Evolutionary conservation across 305 asterid species (phyloP).

Genomic region (Fraxinus nigra): DNA sequence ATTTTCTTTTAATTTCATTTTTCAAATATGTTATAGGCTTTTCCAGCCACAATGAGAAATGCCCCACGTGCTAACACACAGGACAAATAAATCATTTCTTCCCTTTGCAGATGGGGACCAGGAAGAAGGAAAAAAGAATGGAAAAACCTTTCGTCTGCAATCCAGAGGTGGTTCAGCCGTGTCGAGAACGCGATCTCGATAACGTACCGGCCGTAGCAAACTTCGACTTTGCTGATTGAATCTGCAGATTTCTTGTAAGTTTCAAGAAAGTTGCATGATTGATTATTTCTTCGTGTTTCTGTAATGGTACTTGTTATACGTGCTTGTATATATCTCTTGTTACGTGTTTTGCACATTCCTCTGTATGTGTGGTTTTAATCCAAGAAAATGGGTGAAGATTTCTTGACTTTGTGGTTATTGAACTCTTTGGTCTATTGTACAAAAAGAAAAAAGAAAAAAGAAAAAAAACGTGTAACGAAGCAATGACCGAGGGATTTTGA

Average conservation of each 20-base stretch:
- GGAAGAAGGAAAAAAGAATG: neutral
- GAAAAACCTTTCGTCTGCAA: no score
- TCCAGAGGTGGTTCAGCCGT: neutral
- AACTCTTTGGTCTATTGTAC: neutral
- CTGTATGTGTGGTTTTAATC: neutral
- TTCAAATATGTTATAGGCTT: no score
- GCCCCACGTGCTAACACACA: no score
- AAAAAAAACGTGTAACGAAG: neutral
- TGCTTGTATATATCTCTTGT: no score
- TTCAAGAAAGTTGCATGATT: conserved; percentile 10
- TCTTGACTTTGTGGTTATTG: neutral
- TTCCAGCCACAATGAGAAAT: no score
- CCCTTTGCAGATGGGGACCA: no score
- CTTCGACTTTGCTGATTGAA: conserved; percentile 10
- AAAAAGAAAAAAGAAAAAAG: no score
- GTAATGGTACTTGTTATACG: neutral
- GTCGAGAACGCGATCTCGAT: neutral
- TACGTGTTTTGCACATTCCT: neutral
- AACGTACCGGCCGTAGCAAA: neutral
- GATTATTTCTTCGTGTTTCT: neutral
- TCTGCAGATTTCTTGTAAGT: conserved; percentile 24
- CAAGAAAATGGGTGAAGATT: neutral
- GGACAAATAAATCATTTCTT: no score
- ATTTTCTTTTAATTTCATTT: no score
- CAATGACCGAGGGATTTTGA: neutral